phyloP scores from a whole-genome alignment of 2,329 filamentous ascomycete species.

The Aspergillus quadricinctus region DNA sequence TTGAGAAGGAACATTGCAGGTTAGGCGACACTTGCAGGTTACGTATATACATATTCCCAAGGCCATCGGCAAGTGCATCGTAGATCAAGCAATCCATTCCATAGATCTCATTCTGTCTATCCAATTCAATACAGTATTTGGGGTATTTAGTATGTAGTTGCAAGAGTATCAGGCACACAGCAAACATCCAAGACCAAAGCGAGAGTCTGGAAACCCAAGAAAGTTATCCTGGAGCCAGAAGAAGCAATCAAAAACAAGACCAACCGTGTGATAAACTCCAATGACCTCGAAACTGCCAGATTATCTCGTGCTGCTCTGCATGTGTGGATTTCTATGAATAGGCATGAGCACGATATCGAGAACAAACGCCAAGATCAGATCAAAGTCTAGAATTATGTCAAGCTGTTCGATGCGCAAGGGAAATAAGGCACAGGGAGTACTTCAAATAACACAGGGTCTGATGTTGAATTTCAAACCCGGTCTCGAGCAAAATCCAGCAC shows the following conservation, averaged over 20 bases:
- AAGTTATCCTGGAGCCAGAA: not conserved
- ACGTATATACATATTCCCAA: not conserved
- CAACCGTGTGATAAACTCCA: not conserved
- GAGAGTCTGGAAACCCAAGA: not conserved
- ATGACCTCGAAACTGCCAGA: not conserved
- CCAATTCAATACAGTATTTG: constrained; percentile 4
- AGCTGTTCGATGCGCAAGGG: not conserved
- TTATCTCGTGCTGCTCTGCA: not conserved
- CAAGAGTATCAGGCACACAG: not conserved
- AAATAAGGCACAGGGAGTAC: not conserved
- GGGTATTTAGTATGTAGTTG: constrained; percentile 15
- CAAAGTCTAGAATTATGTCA: not conserved
- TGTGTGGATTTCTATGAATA: not conserved
- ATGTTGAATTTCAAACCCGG: constrained; percentile 38
- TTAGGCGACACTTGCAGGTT: not conserved
- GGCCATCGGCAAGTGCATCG: not conserved
- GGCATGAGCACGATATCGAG: not conserved
- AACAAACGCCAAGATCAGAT: not conserved
- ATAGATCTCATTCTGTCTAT: constrained; percentile 5
- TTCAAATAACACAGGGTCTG: not conserved
- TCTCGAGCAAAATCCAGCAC: constrained; percentile 77
- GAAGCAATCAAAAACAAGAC: not conserved
- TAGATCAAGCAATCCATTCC: constrained; percentile 3
- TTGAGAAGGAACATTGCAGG: not conserved
- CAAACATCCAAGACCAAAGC: constrained; percentile 1